Percentiles rank a stretch among this genome's conserved stretches.
These are phyloP conservation scores for Aegilops umbellulata DNA, from an alignment of 176 grass and related monocot genomes.

Conservation along the genomic window DNA sequence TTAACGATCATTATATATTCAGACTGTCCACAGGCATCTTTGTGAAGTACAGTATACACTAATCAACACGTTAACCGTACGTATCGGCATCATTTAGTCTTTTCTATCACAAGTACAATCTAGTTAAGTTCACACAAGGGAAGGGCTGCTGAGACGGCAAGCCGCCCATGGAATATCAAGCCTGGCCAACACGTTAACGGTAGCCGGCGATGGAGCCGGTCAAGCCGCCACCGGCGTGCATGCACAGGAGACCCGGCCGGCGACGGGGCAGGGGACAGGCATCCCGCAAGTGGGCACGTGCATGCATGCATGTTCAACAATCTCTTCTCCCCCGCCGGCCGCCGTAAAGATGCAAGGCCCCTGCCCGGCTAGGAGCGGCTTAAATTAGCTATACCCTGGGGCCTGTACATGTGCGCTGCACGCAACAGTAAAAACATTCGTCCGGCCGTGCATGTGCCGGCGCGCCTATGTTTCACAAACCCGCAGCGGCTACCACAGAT, in stretches of 20 bases:
- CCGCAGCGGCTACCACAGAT: background rate
- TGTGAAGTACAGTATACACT: background rate
- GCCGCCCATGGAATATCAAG: background rate
- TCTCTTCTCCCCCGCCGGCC: too few relatives aligned
- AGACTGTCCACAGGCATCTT: background rate
- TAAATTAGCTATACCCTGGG: too few relatives aligned
- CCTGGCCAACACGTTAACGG: background rate
- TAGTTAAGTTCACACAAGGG: background rate
- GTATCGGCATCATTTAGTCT: background rate
- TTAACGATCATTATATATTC: background rate
- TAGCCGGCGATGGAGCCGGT: background rate
- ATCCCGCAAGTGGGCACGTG: slow-evolving; percentile 33
- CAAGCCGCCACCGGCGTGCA: background rate
- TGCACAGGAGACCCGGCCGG: slow-evolving; percentile 34
- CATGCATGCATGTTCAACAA: background rate
- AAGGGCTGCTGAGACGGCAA: background rate
- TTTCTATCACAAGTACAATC: background rate
- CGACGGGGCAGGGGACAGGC: slow-evolving; percentile 28
- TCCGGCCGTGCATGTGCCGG: slow-evolving; percentile 10
- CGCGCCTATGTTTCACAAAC: slow-evolving; percentile 3
- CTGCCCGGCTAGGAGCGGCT: background rate
- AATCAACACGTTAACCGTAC: background rate
- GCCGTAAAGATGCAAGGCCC: background rate
- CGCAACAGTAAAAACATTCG: slow-evolving; percentile 15
- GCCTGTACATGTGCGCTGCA: slow-evolving; percentile 5